phyloP scores from a whole-genome alignment of 2,329 filamentous ascomycete species.

The Hypoxylon sp. region DNA sequence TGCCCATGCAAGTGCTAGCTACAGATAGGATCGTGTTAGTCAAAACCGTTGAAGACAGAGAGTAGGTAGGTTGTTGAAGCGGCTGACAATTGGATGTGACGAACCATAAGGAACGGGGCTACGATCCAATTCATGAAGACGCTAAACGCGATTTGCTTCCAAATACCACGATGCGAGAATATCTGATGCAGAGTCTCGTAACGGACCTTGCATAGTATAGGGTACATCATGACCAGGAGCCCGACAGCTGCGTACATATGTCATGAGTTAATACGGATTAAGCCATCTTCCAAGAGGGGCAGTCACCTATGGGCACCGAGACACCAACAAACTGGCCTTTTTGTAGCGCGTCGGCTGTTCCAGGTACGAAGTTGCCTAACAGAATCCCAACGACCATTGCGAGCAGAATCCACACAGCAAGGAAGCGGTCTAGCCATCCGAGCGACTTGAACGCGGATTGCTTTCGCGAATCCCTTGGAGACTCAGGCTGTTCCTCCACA shows the following conservation, averaged over 20 bases:
- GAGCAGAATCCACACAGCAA: constrained; percentile 80
- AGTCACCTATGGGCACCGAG: constrained; percentile 48
- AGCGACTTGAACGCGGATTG: constrained; percentile 66
- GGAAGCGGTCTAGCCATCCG: constrained; percentile 71
- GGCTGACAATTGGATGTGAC: constrained; percentile 23
- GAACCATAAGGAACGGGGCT: constrained; percentile 84
- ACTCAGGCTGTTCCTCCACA: constrained; percentile 32
- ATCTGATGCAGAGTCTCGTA: constrained; percentile 80
- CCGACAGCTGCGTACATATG: constrained; percentile 71
- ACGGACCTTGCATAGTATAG: constrained; percentile 87
- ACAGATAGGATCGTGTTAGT: not conserved
- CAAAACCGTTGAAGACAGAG: not conserved
- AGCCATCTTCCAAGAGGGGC: not conserved
- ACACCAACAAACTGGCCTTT: constrained; percentile 76
- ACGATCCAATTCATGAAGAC: constrained; percentile 85
- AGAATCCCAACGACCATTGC: constrained; percentile 82
- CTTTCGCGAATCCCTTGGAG: constrained; percentile 28
- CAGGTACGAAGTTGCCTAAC: constrained; percentile 79
- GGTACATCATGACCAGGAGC: constrained; percentile 93
- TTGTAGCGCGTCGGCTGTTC: constrained; percentile 71
- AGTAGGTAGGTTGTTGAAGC: not conserved
- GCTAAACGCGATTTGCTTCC: constrained; percentile 84
- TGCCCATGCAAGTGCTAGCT: constrained; percentile 77
- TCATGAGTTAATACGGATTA: not conserved
- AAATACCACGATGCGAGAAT: constrained; percentile 71